A percentile compares a stretch with the other conserved stretches of the same genome.
These are phyloP conservation scores for Luzula sylvatica DNA, from an alignment of 176 grass and related monocot species.

Conservation along the genomic window DNA sequence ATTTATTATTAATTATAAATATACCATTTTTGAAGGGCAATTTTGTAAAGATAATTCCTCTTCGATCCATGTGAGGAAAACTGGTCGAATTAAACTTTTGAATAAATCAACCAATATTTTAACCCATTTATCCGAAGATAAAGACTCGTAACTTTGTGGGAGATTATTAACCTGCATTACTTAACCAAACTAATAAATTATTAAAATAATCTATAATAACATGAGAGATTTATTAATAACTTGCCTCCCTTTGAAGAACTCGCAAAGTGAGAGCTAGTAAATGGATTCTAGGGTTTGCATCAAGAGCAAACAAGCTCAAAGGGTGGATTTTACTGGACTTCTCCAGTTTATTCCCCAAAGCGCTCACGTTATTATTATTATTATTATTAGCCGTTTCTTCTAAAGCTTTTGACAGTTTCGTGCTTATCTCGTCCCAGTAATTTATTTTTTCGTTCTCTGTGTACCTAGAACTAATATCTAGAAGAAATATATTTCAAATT, in stretches of 20 bases:
- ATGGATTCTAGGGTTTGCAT: slow-evolving; percentile 58
- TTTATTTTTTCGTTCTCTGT: slow-evolving; percentile 20
- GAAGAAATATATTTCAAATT: background rate
- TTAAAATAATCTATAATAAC: slow-evolving; percentile 14
- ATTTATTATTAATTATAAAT: background rate
- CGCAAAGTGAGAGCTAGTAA: slow-evolving; percentile 64
- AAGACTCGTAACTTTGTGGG: slow-evolving; percentile 30
- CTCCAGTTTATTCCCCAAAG: slow-evolving; percentile 24
- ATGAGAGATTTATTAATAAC: slow-evolving; percentile 23
- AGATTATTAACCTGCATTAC: slow-evolving; percentile 60
- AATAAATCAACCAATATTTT: slow-evolving; percentile 34
- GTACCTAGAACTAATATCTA: background rate
- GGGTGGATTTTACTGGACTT: slow-evolving; percentile 46
- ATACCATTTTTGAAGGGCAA: slow-evolving; percentile 3
- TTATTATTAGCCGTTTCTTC: slow-evolving; percentile 35
- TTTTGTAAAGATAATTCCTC: slow-evolving; percentile 26
- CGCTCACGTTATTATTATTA: slow-evolving; percentile 8
- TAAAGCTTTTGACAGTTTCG: slow-evolving; percentile 69
- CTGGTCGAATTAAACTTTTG: slow-evolving; percentile 37
- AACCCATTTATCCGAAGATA: slow-evolving; percentile 41
- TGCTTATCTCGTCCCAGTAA: slow-evolving; percentile 43
- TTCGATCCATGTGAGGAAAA: slow-evolving; percentile 72
- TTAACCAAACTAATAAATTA: slow-evolving; percentile 5
- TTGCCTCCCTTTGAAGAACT: slow-evolving; percentile 70
- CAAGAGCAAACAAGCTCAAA: slow-evolving; percentile 82